Percentiles rank a stretch among this genome's conserved stretches.
These are phyloP conservation scores for Boletus rubropictus DNA, from an alignment of 768 basidiomycete species.

Conservation along the genomic window DNA sequence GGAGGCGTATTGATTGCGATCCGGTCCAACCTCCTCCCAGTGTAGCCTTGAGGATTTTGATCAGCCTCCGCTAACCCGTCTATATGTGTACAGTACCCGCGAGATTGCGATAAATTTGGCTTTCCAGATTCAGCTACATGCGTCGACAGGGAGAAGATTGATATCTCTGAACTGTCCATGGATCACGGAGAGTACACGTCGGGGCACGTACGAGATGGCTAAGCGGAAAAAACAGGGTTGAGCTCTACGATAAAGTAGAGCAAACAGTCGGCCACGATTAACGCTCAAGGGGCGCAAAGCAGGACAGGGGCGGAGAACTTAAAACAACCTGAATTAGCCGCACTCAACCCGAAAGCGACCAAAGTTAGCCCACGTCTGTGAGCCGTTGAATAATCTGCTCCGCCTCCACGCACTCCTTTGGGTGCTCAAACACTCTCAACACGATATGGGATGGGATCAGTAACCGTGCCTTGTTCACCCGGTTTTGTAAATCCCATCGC, in stretches of 20 bases:
- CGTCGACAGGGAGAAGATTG: not conserved
- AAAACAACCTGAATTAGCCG: not conserved
- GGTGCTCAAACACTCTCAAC: conserved; percentile 62
- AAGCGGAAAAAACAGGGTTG: not conserved
- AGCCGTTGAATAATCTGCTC: conserved; percentile 34
- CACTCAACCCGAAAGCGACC: not conserved
- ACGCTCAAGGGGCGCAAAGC: conserved; percentile 1
- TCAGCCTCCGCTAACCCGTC: not conserved
- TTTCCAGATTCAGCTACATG: not conserved
- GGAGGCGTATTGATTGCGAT: not conserved
- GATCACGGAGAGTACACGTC: not conserved
- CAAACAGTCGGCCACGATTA: not conserved
- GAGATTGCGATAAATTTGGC: not conserved
- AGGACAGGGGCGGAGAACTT: not conserved
- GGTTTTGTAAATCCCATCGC: conserved; percentile 52
- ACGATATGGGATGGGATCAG: conserved; percentile 52
- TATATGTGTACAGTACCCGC: conserved; percentile 2
- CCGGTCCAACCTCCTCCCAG: not conserved
- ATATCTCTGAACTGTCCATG: not conserved
- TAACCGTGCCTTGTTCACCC: conserved; percentile 58
- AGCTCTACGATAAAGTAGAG: not conserved
- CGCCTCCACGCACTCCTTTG: conserved; percentile 65
- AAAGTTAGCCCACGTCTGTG: not conserved
- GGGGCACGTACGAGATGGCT: not conserved
- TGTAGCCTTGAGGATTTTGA: conserved; percentile 8